Base-by-base conservation (phyloP, 2,329 filamentous ascomycete genomes). In the Penicillium sp. region DNA sequence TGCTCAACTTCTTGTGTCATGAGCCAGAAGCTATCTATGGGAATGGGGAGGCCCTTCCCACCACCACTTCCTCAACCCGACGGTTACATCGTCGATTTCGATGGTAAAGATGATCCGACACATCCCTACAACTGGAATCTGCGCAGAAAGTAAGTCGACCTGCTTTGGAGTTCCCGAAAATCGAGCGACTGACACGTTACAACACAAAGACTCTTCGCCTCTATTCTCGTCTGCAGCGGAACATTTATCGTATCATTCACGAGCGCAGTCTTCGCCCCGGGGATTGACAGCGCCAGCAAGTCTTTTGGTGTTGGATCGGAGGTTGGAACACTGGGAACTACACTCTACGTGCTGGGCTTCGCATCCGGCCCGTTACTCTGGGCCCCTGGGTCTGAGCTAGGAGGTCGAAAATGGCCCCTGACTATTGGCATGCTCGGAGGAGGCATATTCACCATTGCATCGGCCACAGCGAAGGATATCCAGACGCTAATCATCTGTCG, bases 201-300 rank as follows among this genome's bases (percentile, higher is more conserved):
- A 3, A 23, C 13, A 9, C 7, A 2, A 21, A 59, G 56, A 21
- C 33, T 60, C 4, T 55, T 50, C 14, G 45, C 41, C 11, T 54
- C 57, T 2, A 28, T 48, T 6, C 33, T 59, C 2, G 52, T 50
- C 5, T 62, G 57, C 34, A 76, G 71, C 33, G 73, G 70, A 5
- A 77, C 76, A 2, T 60, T 79, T 6, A 60, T 67, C 4, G 64
- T 73, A 2, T 71, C 76, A 0, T 75, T 78, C 35, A 69, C 69
- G 1, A 66, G 63, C 4, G 82, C 78, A 59, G 80, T 87, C 51
- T 87, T 87, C 65, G 84, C 83, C 1, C 70, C 80, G 10, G 81
- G 81, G 3, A 85, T 80, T 1, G 46, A 49, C 5, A 53, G 66
- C 10, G 74, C 86, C 4, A 76, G 79, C n/a, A 36, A 43, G 11